These are phyloP conservation scores for Inga oerstediana DNA, from an alignment of 306 rosid genomes.

Conservation along the genomic window DNA sequence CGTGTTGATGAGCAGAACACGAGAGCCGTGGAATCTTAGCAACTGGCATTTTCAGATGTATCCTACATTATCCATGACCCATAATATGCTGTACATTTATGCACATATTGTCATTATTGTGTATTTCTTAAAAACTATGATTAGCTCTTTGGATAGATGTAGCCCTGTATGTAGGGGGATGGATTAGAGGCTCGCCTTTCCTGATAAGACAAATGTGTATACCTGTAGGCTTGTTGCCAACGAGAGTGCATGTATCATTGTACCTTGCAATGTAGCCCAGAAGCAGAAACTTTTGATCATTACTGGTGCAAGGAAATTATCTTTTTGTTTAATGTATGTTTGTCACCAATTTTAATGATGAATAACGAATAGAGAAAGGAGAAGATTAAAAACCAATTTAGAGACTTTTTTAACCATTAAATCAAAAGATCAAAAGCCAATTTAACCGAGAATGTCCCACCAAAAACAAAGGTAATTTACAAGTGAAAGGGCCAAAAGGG, in stretches of 20 bases:
- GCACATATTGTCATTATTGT: neutral
- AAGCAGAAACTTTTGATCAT: neutral
- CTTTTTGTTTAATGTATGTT: neutral
- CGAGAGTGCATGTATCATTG: conserved; percentile 13
- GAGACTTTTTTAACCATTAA: neutral
- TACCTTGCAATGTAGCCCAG: conserved; percentile 6
- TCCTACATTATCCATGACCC: conserved; percentile 3
- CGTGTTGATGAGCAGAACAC: conserved; percentile 48
- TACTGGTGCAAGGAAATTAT: neutral
- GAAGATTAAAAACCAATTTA: neutral
- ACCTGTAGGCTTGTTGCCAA: conserved; percentile 32
- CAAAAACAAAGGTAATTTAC: neutral
- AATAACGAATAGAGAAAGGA: neutral
- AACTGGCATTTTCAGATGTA: neutral
- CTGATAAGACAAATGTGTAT: conserved; percentile 38
- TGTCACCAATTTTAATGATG: neutral
- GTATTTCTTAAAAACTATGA: conserved; percentile 18
- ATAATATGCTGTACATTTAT: conserved; percentile 20
- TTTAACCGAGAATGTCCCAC: neutral
- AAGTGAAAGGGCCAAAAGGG: neutral
- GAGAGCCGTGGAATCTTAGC: conserved; percentile 22
- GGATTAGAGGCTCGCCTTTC: conserved; percentile 28
- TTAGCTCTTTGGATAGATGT: conserved; percentile 29
- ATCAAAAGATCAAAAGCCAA: neutral
- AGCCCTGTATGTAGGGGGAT: conserved; percentile 5